A percentile compares a stretch with the other conserved stretches of the same genome.
Evolutionary conservation across 1,139 yeast species (phyloP).

Genomic region (Candida frijolesensis): DNA sequence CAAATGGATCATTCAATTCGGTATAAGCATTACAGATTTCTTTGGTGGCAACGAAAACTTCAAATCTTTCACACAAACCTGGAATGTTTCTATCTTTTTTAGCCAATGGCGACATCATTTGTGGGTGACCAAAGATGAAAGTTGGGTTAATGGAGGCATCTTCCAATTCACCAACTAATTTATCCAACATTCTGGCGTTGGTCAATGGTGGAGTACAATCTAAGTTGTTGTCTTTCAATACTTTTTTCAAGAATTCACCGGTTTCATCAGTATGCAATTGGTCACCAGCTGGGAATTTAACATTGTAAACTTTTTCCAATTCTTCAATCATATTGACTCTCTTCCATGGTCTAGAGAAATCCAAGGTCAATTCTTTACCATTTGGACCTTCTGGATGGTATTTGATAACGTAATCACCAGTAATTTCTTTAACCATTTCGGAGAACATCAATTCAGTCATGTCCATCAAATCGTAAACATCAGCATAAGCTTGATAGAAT

Average conservation of each 20-base stretch:
- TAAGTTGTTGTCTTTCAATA: conserved; percentile 76
- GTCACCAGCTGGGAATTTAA: conserved; percentile 94
- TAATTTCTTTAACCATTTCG: conserved; percentile 95
- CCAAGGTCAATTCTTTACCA: conserved; percentile 74
- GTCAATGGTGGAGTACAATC: conserved; percentile 97
- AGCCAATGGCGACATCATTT: conserved; percentile 99
- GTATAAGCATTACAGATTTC: conserved; percentile 98
- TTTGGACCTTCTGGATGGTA: conserved; percentile 91
- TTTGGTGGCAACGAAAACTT: conserved; percentile 97
- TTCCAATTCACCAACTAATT: conserved; percentile 93
- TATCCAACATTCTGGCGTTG: conserved; percentile 98
- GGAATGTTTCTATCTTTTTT: conserved; percentile 90
- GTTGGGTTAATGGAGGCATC: conserved; percentile 96
- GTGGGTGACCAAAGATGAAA: conserved; percentile 97
- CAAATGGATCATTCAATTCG: conserved; percentile 98
- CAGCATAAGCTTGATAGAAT: conserved; percentile 93
- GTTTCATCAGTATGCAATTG: conserved; percentile 93
- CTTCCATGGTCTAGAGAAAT: conserved; percentile 97
- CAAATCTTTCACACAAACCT: conserved; percentile 97
- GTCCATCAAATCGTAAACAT: conserved; percentile 94
- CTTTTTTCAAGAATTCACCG: conserved; percentile 81
- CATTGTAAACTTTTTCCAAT: conserved; percentile 82
- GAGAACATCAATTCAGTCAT: conserved; percentile 92
- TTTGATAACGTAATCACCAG: conserved; percentile 81
- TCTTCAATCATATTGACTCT: conserved; percentile 97